Evolutionary conservation across 1,284 basidiomycete genomes (phyloP), one percentile per base, ranked within the genome.

Genomic region (Cutaneotrichosporon sp.): DNA sequence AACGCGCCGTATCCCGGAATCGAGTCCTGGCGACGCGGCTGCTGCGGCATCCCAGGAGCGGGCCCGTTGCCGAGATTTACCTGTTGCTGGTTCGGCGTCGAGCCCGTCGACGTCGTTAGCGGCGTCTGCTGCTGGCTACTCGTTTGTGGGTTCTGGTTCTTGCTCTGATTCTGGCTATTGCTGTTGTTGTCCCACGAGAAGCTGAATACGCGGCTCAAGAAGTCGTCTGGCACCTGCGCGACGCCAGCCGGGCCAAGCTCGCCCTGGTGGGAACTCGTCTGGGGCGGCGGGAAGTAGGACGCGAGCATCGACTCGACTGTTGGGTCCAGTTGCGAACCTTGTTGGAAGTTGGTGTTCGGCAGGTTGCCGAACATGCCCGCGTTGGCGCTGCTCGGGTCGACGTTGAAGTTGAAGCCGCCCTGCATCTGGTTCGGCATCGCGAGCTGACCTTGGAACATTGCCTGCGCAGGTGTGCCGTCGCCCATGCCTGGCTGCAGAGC

Each of bases 171-270:
- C 16, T 40, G 31, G 38, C 31, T 61, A 16, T 31, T 31, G 26
- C 62, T 61, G 59, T 59, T 64, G 26, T 57, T 70, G 64, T 80
- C 76, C 78, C 78, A 80, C 18, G 72, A 71, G 64, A 78, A 77
- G 57, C 73, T 73, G 65, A 80, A 78, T n/a, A 80, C 75, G 18
- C 75, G 68, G 47, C 65, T 69, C 26, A 80, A 60, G 69, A 80
- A 80, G 65, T 80, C 78, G 42, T 80, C 78, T 13, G 78, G 78
- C 2, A 71, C 72, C 52, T 69, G 68, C 16, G 60, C 52, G 13
- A 57, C 53, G 21, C 50, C 63, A 8, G 65, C 68, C 11, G 65
- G 61, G 10, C 68, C 68, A 5, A 69, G 55, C 55, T 61, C 57
- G 56, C 49, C 56, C 47, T 57, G 53, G 38, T 57, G 51, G 38